These are phyloP conservation scores for Neurospora sp. DNA, from an alignment of 495 filamentous ascomycete species.

Conservation along the genomic window DNA sequence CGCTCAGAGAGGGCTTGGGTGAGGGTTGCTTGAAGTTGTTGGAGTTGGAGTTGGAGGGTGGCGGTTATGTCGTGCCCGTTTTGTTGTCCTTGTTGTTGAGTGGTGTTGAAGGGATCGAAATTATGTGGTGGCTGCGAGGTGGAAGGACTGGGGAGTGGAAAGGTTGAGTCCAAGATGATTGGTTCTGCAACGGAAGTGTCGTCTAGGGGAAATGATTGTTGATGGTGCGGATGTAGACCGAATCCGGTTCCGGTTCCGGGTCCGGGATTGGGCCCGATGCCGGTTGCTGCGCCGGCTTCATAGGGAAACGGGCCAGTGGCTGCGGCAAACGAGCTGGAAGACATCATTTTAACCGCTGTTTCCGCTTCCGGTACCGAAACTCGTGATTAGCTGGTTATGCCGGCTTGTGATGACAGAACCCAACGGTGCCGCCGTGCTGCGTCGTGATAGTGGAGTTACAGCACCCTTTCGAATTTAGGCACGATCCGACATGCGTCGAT, in stretches of 20 bases:
- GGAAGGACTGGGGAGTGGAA: background rate
- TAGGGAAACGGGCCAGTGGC: background rate
- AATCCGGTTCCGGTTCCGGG: background rate
- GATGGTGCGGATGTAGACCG: background rate
- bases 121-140: background rate
- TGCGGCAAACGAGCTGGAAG: background rate
- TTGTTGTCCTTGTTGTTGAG: background rate
- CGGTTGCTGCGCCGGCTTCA: background rate
- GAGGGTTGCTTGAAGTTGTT: background rate
- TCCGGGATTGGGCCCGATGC: background rate
- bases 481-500: background rate
- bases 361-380: background rate
- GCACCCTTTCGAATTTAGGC: background rate
- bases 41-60: background rate
- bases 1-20: slow-evolving; percentile 8
- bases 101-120: background rate
- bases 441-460: background rate
- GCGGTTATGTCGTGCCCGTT: background rate
- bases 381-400: background rate
- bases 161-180: background rate
- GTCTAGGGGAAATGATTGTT: background rate
- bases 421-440: background rate
- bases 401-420: background rate
- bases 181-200: background rate
- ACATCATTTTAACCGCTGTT: background rate